A percentile compares a stretch with the other conserved stretches of the same genome.
phyloP scores from a whole-genome alignment of 345 rosid species.

The Excoecaria agallocha region DNA sequence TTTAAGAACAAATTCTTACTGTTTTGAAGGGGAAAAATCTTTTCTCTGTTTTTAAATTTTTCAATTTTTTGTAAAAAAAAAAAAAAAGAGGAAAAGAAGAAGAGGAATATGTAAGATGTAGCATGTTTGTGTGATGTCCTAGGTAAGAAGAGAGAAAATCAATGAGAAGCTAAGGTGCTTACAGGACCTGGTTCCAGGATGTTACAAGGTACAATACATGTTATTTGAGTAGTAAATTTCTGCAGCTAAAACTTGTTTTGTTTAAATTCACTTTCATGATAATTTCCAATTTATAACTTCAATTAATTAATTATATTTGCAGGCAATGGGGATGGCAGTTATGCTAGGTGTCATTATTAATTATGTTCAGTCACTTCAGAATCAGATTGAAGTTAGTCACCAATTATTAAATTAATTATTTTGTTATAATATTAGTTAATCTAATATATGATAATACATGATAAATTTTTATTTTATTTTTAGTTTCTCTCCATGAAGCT shows the following conservation, averaged over 20 bases:
- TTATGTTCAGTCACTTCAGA: slow-evolving; percentile 60
- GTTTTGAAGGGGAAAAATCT: too few relatives aligned
- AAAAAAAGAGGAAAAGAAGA: too few relatives aligned
- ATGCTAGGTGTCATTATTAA: slow-evolving; percentile 76
- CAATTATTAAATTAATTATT: neutral
- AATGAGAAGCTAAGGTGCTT: slow-evolving; percentile 66
- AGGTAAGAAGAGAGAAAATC: slow-evolving; percentile 80
- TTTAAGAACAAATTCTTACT: too few relatives aligned
- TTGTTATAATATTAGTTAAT: too few relatives aligned
- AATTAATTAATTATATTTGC: slow-evolving; percentile 15
- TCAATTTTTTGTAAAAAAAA: too few relatives aligned
- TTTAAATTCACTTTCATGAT: neutral
- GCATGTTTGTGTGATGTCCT: slow-evolving; percentile 1
- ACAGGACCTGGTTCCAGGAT: slow-evolving; percentile 86
- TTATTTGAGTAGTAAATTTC: too few relatives aligned
- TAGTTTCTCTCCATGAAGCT: slow-evolving; percentile 65
- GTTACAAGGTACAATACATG: slow-evolving; percentile 50
- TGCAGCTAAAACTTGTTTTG: too few relatives aligned
- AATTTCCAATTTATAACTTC: neutral
- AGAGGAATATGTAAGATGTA: neutral
- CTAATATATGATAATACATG: too few relatives aligned
- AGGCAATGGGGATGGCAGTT: slow-evolving; percentile 87
- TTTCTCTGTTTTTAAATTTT: too few relatives aligned
- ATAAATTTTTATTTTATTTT: neutral
- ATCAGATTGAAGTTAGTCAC: slow-evolving; percentile 54